Base-by-base conservation (phyloP, 2,329 filamentous ascomycete species). In the Epichloe glyceriae region DNA sequence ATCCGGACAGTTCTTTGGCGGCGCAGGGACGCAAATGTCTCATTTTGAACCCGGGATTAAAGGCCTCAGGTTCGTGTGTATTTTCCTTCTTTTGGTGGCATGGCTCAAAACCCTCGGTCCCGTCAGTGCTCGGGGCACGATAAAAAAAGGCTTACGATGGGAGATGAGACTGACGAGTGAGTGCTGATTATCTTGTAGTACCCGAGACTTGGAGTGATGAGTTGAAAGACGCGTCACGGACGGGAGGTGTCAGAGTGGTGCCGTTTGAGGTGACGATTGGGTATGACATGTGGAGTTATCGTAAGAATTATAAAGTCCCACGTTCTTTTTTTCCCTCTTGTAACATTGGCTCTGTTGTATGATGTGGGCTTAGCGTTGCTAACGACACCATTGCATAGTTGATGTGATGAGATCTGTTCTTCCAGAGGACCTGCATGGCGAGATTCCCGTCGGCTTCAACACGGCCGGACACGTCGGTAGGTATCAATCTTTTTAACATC, bases 231-330 rank as follows among this genome's bases (percentile, higher is more conserved):
- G 80, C 88, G 35, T 78, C 89, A 4, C 73, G 83, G 56, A 72
- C 74, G 48, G 78, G 85, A 30, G 80, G 87, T 42, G 68, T 96
- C 33, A 76, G 76, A 17, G 67, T 97, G 35, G 71, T 89, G 1
- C 85, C 88, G 1, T 96, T 85, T 66, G 75, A 86, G 54, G 68
- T 97, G 52, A 70, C 78, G 37, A 74, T 97, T 52, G 80, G 84
- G 58, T 98, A 98, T 68, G 78, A 85, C 59, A 83, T 90, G 67
- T 97, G 89, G 88, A 84, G 74, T 47, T 91, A 94, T 64, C 73
- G 85, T 86, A 75, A 58, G 76, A 64, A 26, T n/a, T 40, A 55
- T 30, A 52, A 15, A n/a, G 14, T 37, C 37, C 34, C 12, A 17
- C 45, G 17, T 15, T 46, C 15, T 14, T 14, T 37, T 12, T 5